Conservation (phyloP, 139 green algal species). For the Medakamo hakoo region DNA sequence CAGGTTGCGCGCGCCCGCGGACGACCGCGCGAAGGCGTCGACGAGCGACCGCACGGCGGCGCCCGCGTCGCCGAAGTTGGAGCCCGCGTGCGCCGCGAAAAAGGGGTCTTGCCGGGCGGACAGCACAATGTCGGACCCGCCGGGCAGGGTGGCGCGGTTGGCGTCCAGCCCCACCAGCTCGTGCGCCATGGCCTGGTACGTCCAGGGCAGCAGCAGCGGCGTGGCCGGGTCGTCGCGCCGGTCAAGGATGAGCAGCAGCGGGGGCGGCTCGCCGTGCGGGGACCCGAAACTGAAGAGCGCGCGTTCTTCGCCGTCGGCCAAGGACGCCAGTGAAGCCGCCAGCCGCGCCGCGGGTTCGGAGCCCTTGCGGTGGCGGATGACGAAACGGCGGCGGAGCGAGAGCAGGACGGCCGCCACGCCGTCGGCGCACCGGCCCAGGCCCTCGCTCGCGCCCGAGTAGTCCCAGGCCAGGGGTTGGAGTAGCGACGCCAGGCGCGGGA, state of each 20-base stretch:
- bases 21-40: constrained; percentile 4
- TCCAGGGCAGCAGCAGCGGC: constrained; percentile 59
- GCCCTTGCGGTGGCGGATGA: constrained; percentile 62
- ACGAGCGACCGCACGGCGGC: constrained; percentile 43
- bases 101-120: constrained; percentile 55
- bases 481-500: constrained; percentile 17
- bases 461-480: constrained; percentile 31
- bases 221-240: constrained; percentile 74
- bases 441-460: constrained; percentile 25
- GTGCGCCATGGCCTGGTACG: constrained; percentile 79
- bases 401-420: constrained; percentile 64
- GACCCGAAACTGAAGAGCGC: constrained; percentile 73
- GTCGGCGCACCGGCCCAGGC: constrained; percentile 45
- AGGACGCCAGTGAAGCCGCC: constrained; percentile 46
- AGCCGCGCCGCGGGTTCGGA: constrained; percentile 45
- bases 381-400: constrained; percentile 51
- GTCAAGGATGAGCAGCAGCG: constrained; percentile 71
- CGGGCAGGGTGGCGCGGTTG: constrained; percentile 10
- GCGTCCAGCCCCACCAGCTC: constrained; percentile 65
- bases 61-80: constrained; percentile 72
- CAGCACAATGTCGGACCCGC: constrained; percentile 41
- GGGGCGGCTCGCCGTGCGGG: constrained; percentile 23
- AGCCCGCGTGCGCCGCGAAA: constrained; percentile 47
- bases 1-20: too few species aligned
- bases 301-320: constrained; percentile 33